Percentiles rank a stretch among this genome's conserved stretches.
These are phyloP conservation scores for Selaginella tamariscina DNA, from an alignment of 75 land plant species.

Conservation along the genomic window DNA sequence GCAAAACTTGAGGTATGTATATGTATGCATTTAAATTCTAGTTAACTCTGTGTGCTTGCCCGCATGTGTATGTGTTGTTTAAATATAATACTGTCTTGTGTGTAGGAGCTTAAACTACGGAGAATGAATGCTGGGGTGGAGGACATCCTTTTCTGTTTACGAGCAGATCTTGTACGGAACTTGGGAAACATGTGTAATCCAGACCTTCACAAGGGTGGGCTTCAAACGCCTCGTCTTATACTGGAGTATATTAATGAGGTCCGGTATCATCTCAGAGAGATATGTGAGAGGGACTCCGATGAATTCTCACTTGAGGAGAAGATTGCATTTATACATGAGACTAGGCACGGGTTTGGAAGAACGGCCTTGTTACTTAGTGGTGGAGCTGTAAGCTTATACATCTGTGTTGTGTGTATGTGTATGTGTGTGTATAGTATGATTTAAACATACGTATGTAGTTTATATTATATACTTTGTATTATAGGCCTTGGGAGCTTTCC, in stretches of 20 bases:
- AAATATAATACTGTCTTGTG: too few relatives aligned
- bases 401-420: too few relatives aligned
- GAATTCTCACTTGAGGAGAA: slow-evolving; percentile 30
- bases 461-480: too few relatives aligned
- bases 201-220: slow-evolving; percentile 25
- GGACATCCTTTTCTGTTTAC: slow-evolving; percentile 26
- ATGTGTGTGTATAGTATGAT: too few relatives aligned
- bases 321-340: slow-evolving; percentile 26
- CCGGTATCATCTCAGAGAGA: slow-evolving; percentile 20
- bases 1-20: slow-evolving; percentile 23
- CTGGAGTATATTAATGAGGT: slow-evolving; percentile 33
- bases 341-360: slow-evolving; percentile 29
- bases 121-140: slow-evolving; percentile 23
- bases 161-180: slow-evolving; percentile 30
- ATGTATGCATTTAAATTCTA: too few relatives aligned
- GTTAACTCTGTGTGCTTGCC: too few relatives aligned
- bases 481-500: slow-evolving; percentile 29
- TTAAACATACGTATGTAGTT: too few relatives aligned
- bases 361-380: slow-evolving; percentile 32
- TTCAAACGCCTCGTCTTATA: slow-evolving; percentile 22
- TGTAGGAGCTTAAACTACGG: slow-evolving; percentile 24
- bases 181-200: slow-evolving; percentile 34
- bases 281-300: slow-evolving; percentile 22
- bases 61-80: too few relatives aligned
- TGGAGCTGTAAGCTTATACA: too few relatives aligned